Base-by-base conservation (phyloP, 2,329 filamentous ascomycete genomes). In the Fusarium zealandicum region DNA sequence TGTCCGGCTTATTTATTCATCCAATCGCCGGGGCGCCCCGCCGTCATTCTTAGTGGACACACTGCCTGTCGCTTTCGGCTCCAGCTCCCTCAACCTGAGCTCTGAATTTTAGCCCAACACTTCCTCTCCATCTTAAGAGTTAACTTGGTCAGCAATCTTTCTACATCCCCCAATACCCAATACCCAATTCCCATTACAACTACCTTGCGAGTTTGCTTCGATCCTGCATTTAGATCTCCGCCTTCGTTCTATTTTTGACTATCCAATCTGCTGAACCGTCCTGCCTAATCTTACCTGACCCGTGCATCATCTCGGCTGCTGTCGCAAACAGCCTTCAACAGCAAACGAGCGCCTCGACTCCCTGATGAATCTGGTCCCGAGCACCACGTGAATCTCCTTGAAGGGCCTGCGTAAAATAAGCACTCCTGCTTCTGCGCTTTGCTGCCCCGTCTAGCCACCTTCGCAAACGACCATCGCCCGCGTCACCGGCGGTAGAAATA, bases 31-130 rank as follows among this genome's bases (percentile, higher is more conserved):
- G 36, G 16, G 25, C 58, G 45, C 45, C 59, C 59, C 54, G 45
- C 59, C 45, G 44, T 45, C 54, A 42, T 45, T 62, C 50, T 42
- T 48, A 53, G 51, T 57, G 44, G 28, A 28, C n/a, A 31, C 30
- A 44, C 32, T 39, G 37, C 27, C 44, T 37, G 27, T 41, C 57
- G 42, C 40, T 62, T 45, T 62, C 43, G 54, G 59, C 36, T 56
- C 22, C 22, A 25, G 22, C 43, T 37, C 54, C 40, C 40, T 63
- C 54, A 60, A 57, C 51, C 59, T 57, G 59, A 59, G 59, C 59
- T 63, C 41, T 57, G 51, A 63, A 56, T 62, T 62, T 62, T 62
- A 63, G 59, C 59, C 59, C 59, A 62, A 62, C 59, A 60, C 54
- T 57, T 56, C 48, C 36, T 20, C 45, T 43, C 50, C 53, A 58